These are phyloP conservation scores for Fusarium solani-melongenae DNA, from an alignment of 2,329 filamentous ascomycete genomes.

Conservation along the genomic window DNA sequence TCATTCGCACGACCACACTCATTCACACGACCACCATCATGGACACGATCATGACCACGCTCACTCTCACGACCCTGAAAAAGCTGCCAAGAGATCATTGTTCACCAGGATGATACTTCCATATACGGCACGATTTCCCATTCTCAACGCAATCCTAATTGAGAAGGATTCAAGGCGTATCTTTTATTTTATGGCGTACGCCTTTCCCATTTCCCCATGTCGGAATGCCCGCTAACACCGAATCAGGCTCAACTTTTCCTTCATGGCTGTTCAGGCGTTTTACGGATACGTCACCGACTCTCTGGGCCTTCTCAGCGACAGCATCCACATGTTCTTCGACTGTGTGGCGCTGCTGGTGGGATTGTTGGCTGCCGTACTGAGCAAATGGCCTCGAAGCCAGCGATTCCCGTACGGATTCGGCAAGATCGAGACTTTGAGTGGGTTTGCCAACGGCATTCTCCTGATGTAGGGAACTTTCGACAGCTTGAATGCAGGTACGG, in stretches of 20 bases:
- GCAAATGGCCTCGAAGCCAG: conserved; percentile 93
- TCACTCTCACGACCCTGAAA: conserved; percentile 50
- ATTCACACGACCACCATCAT: conserved; percentile 19
- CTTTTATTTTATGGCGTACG: conserved; percentile 95
- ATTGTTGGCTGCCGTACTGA: conserved; percentile 90
- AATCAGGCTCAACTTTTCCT: conserved; percentile 85
- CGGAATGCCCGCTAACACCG: conserved; percentile 28
- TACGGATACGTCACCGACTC: conserved; percentile 96
- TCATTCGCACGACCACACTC: conserved; percentile 27
- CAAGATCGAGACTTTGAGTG: conserved; percentile 95
- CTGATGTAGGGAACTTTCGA: conserved; percentile 72
- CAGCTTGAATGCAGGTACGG: not conserved
- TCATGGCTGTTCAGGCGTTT: conserved; percentile 94
- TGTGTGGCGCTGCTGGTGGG: conserved; percentile 93
- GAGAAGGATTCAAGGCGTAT: conserved; percentile 95
- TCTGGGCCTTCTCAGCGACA: conserved; percentile 93
- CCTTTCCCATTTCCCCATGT: conserved; percentile 4
- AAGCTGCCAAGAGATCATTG: conserved; percentile 66
- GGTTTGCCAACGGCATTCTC: conserved; percentile 96
- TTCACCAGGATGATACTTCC: conserved; percentile 80
- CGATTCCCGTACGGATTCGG: conserved; percentile 95
- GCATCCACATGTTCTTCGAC: conserved; percentile 99
- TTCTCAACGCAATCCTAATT: conserved; percentile 85
- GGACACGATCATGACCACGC: conserved; percentile 44
- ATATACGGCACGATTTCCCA: conserved; percentile 75